A percentile compares a stretch with the other conserved stretches of the same genome.
Evolutionary conservation across 345 rosid genomes (phyloP).

Genomic region (Salix purpurea): DNA sequence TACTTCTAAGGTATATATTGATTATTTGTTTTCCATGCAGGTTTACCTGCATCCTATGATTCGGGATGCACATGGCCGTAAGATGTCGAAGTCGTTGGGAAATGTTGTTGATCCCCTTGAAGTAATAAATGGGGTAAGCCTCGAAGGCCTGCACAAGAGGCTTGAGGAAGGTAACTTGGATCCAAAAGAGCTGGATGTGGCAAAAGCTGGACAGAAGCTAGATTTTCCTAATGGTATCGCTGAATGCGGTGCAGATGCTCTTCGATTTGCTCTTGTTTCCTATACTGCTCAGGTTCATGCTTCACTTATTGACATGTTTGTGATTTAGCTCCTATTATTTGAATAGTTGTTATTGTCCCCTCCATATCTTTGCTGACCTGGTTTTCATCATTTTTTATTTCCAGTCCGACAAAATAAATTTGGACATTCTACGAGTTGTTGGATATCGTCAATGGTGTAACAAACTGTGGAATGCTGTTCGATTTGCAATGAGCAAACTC

Average conservation of each 20-base stretch:
- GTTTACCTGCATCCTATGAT: conserved; percentile 95
- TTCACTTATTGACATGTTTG: conserved; percentile 2
- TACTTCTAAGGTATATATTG: background rate
- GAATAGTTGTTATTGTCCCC: background rate
- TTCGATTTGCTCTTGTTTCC: conserved; percentile 89
- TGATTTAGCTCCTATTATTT: background rate
- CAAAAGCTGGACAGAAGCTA: conserved; percentile 73
- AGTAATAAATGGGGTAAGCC: conserved; percentile 76
- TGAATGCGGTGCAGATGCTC: conserved; percentile 98
- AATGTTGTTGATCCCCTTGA: conserved; percentile 95
- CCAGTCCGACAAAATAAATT: conserved; percentile 91
- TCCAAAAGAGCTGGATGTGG: conserved; percentile 54
- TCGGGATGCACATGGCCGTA: conserved; percentile 96
- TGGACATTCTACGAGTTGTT: conserved; percentile 90
- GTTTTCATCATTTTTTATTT: conserved; percentile 12
- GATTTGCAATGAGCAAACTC: conserved; percentile 91
- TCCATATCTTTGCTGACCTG: background rate
- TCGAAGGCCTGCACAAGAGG: conserved; percentile 79
- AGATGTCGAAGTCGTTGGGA: conserved; percentile 92
- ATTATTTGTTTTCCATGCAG: conserved; percentile 29
- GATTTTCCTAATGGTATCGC: conserved; percentile 90
- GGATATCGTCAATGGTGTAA: conserved; percentile 99
- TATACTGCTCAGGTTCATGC: conserved; percentile 86
- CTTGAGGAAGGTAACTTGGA: conserved; percentile 85
- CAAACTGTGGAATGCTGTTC: conserved; percentile 95